A percentile compares a stretch with the other conserved stretches of the same genome.
phyloP scores from a whole-genome alignment of 345 rosid species.

The Rhizophora mangle region DNA sequence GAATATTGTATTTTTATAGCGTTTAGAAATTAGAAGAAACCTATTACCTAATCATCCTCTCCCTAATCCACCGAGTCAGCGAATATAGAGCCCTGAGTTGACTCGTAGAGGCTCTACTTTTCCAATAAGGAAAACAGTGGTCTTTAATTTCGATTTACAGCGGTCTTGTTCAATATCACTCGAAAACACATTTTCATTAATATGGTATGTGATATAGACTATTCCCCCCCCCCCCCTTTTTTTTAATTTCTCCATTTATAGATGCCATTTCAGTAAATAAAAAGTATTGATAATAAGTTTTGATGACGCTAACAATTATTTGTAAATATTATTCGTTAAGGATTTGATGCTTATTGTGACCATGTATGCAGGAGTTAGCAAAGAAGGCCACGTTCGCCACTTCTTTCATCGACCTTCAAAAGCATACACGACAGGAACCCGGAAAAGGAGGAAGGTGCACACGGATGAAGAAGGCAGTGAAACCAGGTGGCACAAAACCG shows the following conservation, averaged over 20 bases:
- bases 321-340: too few species aligned
- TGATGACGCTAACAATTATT: not conserved
- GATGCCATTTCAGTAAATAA: too few species aligned
- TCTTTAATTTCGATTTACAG: too few species aligned
- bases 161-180: too few species aligned
- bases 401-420: conserved; percentile 98
- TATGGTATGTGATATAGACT: too few species aligned
- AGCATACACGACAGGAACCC: conserved; percentile 94
- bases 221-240: too few species aligned
- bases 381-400: conserved; percentile 87
- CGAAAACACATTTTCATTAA: too few species aligned
- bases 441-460: conserved; percentile 89
- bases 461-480: conserved; percentile 75
- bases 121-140: not conserved
- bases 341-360: too few species aligned
- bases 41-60: conserved; percentile 2
- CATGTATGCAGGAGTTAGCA: conserved; percentile 58
- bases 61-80: conserved; percentile 26
- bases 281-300: not conserved
- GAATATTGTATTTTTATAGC: conserved; percentile 12
- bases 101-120: conserved; percentile 5
- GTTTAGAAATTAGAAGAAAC: conserved; percentile 14
- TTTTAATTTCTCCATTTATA: too few species aligned
- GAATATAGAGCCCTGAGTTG: not conserved
- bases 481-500: conserved; percentile 98